Percentiles rank a stretch among this genome's conserved stretches.
Conservation (phyloP, 106 monocot species). For the Apostasia ramifera region DNA sequence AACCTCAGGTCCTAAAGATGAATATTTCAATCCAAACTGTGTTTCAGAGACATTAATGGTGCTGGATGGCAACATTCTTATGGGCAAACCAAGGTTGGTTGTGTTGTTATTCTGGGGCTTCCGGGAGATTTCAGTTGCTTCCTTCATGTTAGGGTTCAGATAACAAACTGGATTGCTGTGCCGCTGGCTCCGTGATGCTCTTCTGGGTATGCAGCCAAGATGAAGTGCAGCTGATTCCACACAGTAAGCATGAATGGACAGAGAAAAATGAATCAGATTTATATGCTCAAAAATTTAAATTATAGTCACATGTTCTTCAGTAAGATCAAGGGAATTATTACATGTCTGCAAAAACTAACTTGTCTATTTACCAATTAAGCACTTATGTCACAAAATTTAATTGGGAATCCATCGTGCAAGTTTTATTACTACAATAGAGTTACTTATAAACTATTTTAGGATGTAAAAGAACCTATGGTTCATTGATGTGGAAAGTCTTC, state of each 20-base stretch:
- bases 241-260: background rate
- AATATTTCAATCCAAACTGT: slow-evolving; percentile 13
- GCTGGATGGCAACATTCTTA: slow-evolving; percentile 2
- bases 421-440: too few species aligned
- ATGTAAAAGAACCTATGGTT: too few species aligned
- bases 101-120: slow-evolving; percentile 9
- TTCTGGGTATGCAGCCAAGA: slow-evolving; percentile 74
- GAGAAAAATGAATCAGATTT: background rate
- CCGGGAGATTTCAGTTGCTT: background rate
- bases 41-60: slow-evolving; percentile 2
- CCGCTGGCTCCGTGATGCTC: slow-evolving; percentile 79
- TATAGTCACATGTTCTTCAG: too few species aligned
- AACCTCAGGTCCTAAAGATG: background rate
- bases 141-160: slow-evolving; percentile 27
- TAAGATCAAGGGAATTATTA: too few species aligned
- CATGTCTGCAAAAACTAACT: too few species aligned
- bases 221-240: slow-evolving; percentile 63
- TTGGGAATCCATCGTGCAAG: too few species aligned
- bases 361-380: too few species aligned
- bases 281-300: background rate
- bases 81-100: slow-evolving; percentile 2
- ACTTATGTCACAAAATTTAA: too few species aligned
- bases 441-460: too few species aligned
- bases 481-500: too few species aligned
- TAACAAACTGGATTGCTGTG: slow-evolving; percentile 62